Evolutionary conservation across 2,329 filamentous ascomycete species (phyloP), one percentile per base, ranked within the genome.

Genomic region (Bipolaris victoriae): DNA sequence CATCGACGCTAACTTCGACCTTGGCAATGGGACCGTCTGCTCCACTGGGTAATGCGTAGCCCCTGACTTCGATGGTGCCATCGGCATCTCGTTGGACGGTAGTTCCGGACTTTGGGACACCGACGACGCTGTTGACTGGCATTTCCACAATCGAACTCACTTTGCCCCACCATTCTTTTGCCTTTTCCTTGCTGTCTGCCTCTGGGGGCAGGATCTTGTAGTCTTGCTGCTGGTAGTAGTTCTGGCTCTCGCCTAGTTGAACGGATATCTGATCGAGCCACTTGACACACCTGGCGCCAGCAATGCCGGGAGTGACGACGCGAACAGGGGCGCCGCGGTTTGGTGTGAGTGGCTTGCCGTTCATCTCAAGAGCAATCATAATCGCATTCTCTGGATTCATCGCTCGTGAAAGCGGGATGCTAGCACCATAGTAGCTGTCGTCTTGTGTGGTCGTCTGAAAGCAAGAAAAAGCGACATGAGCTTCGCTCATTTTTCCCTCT

Each of bases 121-220:
- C 82, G 45, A 86, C 79, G 18, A 83, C 82, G 20, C 82, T 83
- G 64, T 86, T 86, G 31, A 86, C 77, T 0, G 81, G 83, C 79
- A 84, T 84, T 45, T 84, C 83, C 52, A 82, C 79, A 52, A 87
- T 76, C 2, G 84, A 75, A 0, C 80, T 78, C 1, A 80, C 78
- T 15, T 70, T 75, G 20, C 75, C 68, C 84, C 84, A 87, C 68
- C 79, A 86, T 41, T 77, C 72, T 60, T 82, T 78, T 3, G 84
- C 84, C 15, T 79, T 77, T 48, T 82, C 78, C 48, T 74, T 76
- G 49, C 78, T 79, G 10, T 77, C 74, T 0, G 79, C 83, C 35
- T 84, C 78, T 0, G 81, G 81, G 1, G 84, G 84, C 6, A 87
- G 74, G 29, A 85, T 77, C 68, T 86, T 87, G 75, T 87, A 87